Conservation (phyloP, 768 basidiomycete species). For the Termitomyces sp. region DNA sequence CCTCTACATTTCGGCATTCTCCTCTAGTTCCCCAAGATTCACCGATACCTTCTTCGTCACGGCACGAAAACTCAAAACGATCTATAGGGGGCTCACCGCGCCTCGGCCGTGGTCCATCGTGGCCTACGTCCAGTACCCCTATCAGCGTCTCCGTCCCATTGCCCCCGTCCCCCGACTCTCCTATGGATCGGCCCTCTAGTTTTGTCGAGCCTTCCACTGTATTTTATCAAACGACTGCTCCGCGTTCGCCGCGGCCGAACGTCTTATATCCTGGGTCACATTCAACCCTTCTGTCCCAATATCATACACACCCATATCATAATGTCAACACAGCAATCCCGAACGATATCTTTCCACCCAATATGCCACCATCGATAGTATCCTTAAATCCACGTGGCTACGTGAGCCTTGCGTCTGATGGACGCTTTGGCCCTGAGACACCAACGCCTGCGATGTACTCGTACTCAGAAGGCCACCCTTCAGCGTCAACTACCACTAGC, state of each 20-base stretch:
- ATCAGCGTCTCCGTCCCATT: constrained; percentile 33
- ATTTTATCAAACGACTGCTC: constrained; percentile 58
- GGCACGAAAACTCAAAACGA: constrained; percentile 34
- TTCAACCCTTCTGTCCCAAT: constrained; percentile 35
- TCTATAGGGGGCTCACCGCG: constrained; percentile 39
- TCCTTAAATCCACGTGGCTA: constrained; percentile 28
- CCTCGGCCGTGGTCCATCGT: constrained; percentile 31
- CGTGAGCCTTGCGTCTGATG: constrained; percentile 15
- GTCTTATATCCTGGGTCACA: constrained; percentile 42
- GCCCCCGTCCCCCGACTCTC: constrained; percentile 44
- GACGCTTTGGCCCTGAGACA: constrained; percentile 32
- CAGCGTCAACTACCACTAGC: constrained; percentile 43
- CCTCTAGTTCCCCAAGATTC: constrained; percentile 7
- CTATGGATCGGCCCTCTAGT: constrained; percentile 22
- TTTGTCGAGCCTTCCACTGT: constrained; percentile 49
- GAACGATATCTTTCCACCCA: constrained; percentile 36
- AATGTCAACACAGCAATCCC: constrained; percentile 22
- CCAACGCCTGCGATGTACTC: constrained; percentile 33
- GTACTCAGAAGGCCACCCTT: constrained; percentile 43
- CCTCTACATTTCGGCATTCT: constrained; percentile 10
- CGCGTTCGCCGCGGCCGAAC: constrained; percentile 40
- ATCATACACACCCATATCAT: constrained; percentile 29
- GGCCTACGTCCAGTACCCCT: constrained; percentile 30
- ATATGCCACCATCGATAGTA: constrained; percentile 33
- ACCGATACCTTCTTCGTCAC: constrained; percentile 22